Evolutionary conservation across 1,284 basidiomycete genomes (phyloP), one percentile per base, ranked within the genome.

Genomic region (Pisolithus thermaeus): DNA sequence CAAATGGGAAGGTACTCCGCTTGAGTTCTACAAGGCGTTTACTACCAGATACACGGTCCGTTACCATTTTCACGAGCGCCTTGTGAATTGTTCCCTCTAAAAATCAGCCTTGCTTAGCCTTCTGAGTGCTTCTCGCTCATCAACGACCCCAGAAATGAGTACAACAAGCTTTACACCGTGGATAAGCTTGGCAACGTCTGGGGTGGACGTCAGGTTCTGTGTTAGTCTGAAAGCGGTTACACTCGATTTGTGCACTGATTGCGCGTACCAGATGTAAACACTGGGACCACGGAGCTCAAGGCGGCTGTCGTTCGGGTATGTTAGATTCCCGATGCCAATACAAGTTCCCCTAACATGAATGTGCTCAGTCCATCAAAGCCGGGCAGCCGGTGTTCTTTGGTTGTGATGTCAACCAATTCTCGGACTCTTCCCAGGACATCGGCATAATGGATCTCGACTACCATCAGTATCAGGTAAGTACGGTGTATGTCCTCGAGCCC

Each of bases 361-460:
- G 39, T 50, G 11, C 27, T 38, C 53, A 80, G 73, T 77, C 85
- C 65, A 84, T 98, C 74, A 92, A 93, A 70, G 89, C 89, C 23
- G 92, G 92, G 46, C 83, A 87, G 40, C 90, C 96, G 1, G 88
- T 97, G 45, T 97, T 96, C 79, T 96, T 96, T 64, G 95, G 95
- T 1, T 97, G 92, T 66, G 93, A 92, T 63, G 86, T 92, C 35
- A 87, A 87, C 44, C 79, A 93, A 62, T 91, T 83, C 64, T 87
- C 86, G 1, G 82, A 92, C 63, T 87, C 86, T 1, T 76, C 87
- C 58, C 73, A 74, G 43, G 69, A 70, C 11, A 67, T 74, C 3
- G 92, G 92, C 20, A 84, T 97, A 59, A 91, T 96, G 92, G 92
- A 96, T 67, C 82, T 84, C 7, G 78, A 77, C 9, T 74, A 97